These are phyloP conservation scores for Metschnikowia proteae DNA, from an alignment of 805 yeast species.

Conservation along the genomic window DNA sequence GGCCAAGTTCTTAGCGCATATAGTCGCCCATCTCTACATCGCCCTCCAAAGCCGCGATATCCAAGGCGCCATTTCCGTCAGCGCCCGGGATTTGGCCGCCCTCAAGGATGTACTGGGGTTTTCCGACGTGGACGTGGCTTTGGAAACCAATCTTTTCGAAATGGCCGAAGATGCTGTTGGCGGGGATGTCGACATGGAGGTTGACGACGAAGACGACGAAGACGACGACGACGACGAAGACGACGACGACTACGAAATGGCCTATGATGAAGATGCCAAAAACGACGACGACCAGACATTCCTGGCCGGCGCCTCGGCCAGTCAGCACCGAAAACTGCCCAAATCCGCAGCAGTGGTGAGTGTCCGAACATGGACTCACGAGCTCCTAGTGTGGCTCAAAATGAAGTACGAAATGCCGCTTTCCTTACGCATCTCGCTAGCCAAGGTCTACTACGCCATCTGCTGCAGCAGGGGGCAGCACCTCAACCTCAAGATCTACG, in stretches of 20 bases:
- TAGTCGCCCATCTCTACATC: slow-evolving; percentile 74
- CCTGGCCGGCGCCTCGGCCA: slow-evolving; percentile 32
- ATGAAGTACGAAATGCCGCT: slow-evolving; percentile 81
- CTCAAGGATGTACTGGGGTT: slow-evolving; percentile 29
- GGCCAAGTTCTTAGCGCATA: slow-evolving; percentile 70
- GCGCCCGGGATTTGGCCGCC: slow-evolving; percentile 62
- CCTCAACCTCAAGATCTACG: slow-evolving; percentile 55
- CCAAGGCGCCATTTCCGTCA: slow-evolving; percentile 62
- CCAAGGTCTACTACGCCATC: slow-evolving; percentile 67
- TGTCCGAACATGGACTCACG: slow-evolving; percentile 84
- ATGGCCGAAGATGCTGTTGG: slow-evolving; percentile 25
- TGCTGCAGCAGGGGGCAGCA: slow-evolving; percentile 71
- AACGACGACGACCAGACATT: slow-evolving; percentile 35
- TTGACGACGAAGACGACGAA: slow-evolving; percentile 23
- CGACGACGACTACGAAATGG: slow-evolving; percentile 30
- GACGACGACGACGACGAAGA: slow-evolving; percentile 38
- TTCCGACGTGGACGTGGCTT: slow-evolving; percentile 43
- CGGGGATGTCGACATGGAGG: slow-evolving; percentile 5
- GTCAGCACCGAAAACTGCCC: slow-evolving; percentile 59
- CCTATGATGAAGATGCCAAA: slow-evolving; percentile 29
- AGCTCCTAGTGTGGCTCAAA: slow-evolving; percentile 69
- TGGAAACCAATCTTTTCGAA: slow-evolving; percentile 52
- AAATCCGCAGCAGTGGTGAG: slow-evolving; percentile 70
- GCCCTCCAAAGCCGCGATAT: slow-evolving; percentile 74
- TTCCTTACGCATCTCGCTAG: slow-evolving; percentile 53